phyloP scores from a whole-genome alignment of 768 basidiomycete genomes.

The Lentinula lateritia region DNA sequence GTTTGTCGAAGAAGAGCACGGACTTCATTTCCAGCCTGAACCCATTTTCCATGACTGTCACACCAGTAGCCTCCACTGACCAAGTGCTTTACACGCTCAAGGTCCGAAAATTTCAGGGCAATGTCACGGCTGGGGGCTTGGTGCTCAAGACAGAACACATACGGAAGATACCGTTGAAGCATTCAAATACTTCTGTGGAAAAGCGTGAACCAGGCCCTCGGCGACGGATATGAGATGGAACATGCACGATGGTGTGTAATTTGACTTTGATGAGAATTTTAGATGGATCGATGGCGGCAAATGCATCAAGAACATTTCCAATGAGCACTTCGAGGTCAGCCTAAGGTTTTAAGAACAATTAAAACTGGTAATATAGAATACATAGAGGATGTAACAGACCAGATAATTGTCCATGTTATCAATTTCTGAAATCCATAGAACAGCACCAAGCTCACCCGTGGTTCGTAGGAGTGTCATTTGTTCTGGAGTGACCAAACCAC shows the following conservation, averaged over 20 bases:
- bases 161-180: conserved; percentile 32
- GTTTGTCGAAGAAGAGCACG: background rate
- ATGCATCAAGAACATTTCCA: conserved; percentile 16
- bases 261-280: conserved; percentile 24
- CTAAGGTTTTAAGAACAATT: too few relatives aligned
- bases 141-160: conserved; percentile 25
- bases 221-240: conserved; percentile 19
- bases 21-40: conserved; percentile 4
- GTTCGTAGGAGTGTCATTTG: conserved; percentile 25
- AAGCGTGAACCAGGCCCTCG: conserved; percentile 27
- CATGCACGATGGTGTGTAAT: conserved; percentile 25
- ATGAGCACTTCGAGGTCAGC: conserved; percentile 11
- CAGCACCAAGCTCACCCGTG: conserved; percentile 25
- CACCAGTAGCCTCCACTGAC: conserved; percentile 26
- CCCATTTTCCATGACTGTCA: conserved; percentile 2
- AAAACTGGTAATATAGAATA: too few relatives aligned
- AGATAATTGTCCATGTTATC: conserved; percentile 25
- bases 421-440: conserved; percentile 39
- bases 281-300: conserved; percentile 17
- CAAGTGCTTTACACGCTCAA: conserved; percentile 26
- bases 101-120: conserved; percentile 15
- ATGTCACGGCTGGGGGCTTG: conserved; percentile 31
- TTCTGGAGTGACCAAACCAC: conserved; percentile 21
- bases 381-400: too few relatives aligned
- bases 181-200: conserved; percentile 33